A percentile compares a stretch with the other conserved stretches of the same genome.
Conservation (phyloP, 73 alveolate species). For the Effrenium voratum region DNA sequence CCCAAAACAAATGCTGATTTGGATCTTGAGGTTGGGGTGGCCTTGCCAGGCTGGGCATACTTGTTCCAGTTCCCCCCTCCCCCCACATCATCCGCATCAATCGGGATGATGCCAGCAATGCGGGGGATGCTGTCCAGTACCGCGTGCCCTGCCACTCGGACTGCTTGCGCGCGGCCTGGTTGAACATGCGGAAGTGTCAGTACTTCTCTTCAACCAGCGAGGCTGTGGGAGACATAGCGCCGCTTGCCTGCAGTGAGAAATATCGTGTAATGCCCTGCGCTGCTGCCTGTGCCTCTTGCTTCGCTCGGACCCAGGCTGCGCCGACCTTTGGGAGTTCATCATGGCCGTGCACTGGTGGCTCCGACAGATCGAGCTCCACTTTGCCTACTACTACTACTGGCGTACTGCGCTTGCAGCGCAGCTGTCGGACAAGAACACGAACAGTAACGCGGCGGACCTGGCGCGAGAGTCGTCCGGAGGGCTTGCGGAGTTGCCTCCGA, state of each 20-base stretch:
- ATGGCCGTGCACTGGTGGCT: neutral
- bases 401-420: neutral
- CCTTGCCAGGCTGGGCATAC: no score
- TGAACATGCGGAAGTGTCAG: neutral
- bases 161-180: neutral
- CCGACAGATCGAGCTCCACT: neutral
- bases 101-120: no score
- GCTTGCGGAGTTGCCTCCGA: neutral
- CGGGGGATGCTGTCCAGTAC: no score
- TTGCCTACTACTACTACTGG: conserved; percentile 5
- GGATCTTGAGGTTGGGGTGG: no score
- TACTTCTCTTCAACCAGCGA: neutral
- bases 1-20: no score
- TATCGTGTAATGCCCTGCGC: no score
- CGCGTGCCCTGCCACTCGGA: neutral
- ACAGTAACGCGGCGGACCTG: neutral
- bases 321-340: neutral
- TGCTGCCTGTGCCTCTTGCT: no score
- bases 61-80: no score
- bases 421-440: neutral
- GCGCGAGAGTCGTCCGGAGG: neutral
- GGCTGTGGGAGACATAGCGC: no score
- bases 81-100: no score
- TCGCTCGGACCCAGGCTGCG: no score
- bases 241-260: no score